Conservation (phyloP, 2,329 filamentous ascomycete genomes). For the Xylariaceae sp. region DNA sequence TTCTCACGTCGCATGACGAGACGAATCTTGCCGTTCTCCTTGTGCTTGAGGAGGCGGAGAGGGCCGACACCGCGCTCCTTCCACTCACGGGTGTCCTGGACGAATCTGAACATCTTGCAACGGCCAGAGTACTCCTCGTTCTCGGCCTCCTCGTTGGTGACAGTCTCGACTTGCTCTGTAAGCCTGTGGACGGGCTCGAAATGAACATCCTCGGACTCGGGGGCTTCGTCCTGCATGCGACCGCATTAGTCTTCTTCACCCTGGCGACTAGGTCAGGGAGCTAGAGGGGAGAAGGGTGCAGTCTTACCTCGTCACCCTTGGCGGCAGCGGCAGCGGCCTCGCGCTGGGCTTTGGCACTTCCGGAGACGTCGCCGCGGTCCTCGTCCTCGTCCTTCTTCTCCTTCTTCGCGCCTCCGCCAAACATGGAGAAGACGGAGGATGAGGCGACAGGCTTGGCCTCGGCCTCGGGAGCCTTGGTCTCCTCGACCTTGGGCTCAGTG, state of each 20-base stretch:
- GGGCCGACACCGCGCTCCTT: constrained; percentile 98
- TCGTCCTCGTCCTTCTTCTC: constrained; percentile 85
- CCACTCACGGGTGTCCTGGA: constrained; percentile 90
- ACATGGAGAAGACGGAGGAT: constrained; percentile 91
- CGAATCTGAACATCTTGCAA: constrained; percentile 98
- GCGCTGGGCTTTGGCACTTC: constrained; percentile 78
- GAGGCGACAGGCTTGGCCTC: constrained; percentile 46
- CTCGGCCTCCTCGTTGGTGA: constrained; percentile 98
- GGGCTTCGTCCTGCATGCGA: constrained; percentile 56
- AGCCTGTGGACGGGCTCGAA: constrained; percentile 96
- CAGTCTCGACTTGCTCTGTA: constrained; percentile 93
- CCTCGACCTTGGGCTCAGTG: constrained; percentile 55
- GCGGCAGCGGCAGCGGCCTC: constrained; percentile 58
- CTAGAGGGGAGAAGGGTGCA: background rate
- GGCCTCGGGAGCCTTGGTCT: constrained; percentile 42
- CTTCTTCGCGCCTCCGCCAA: constrained; percentile 95
- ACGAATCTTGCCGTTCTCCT: constrained; percentile 96
- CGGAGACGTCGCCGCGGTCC: constrained; percentile 82
- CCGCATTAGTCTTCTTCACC: constrained; percentile 13
- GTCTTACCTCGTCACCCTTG: constrained; percentile 50
- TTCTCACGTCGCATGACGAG: constrained; percentile 99
- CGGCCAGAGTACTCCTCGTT: constrained; percentile 99
- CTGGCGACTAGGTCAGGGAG: background rate
- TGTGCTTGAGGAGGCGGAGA: constrained; percentile 95
- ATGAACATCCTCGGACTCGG: constrained; percentile 89